These are phyloP conservation scores for Agarophyton chilense DNA, from an alignment of 23 red algal species.

Conservation along the genomic window DNA sequence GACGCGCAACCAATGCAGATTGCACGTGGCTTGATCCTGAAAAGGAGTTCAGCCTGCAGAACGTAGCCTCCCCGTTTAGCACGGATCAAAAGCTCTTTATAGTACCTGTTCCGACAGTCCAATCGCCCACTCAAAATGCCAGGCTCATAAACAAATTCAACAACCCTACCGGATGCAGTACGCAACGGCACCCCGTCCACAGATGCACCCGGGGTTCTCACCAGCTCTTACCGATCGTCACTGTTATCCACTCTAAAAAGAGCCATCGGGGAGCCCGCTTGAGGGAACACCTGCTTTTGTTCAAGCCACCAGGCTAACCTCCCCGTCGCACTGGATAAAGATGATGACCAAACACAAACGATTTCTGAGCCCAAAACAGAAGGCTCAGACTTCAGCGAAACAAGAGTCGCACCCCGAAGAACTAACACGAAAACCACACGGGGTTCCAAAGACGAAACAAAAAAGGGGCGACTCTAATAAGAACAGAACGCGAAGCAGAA, in stretches of 20 bases:
- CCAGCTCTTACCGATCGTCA: neutral
- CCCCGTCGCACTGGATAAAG: neutral
- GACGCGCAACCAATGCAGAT: neutral
- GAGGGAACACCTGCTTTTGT: neutral
- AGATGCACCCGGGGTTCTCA: neutral
- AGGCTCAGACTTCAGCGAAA: neutral
- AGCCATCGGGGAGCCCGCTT: neutral
- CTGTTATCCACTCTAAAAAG: neutral
- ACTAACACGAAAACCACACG: neutral
- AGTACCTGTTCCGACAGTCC: neutral
- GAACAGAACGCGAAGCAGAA: neutral
- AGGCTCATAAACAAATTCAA: neutral
- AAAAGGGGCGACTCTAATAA: neutral
- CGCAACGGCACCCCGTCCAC: neutral
- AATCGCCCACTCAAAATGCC: neutral
- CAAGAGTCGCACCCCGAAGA: neutral
- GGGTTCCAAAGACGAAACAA: neutral
- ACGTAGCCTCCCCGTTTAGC: neutral
- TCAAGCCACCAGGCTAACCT: neutral
- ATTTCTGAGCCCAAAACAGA: neutral
- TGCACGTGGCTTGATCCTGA: neutral
- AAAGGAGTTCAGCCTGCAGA: neutral
- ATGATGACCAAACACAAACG: neutral
- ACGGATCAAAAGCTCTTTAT: conserved; percentile 20
- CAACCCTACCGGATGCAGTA: neutral